Evolutionary conservation across 2,329 filamentous ascomycete species (phyloP).

Genomic region (Cladophialophora exuberans): DNA sequence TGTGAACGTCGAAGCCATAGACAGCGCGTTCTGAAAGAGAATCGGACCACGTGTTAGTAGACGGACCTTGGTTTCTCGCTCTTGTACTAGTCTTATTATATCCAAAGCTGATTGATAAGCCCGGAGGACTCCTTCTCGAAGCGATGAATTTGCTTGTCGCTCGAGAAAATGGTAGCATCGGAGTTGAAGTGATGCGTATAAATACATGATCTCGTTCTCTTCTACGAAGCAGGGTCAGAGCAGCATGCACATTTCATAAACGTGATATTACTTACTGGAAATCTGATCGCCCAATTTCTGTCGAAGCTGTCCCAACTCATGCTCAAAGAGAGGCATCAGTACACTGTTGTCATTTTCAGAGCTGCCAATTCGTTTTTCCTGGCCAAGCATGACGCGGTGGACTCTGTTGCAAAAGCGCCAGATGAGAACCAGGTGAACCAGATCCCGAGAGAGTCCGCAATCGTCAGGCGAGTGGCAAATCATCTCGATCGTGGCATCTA

Average conservation of each 20-base stretch:
- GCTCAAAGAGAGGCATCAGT: conserved; percentile 5
- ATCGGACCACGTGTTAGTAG: conserved; percentile 50
- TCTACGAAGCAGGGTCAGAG: not conserved
- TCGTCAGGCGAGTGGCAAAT: conserved; percentile 39
- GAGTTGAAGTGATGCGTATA: conserved; percentile 5
- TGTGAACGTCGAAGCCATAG: conserved; percentile 61
- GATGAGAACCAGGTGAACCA: conserved; percentile 3
- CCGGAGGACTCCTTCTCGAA: not conserved
- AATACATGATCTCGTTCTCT: conserved; percentile 1
- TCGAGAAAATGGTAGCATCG: conserved; percentile 9
- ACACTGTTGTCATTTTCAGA: conserved; percentile 4
- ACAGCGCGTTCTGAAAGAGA: conserved; percentile 65
- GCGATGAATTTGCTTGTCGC: not conserved
- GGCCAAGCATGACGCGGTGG: conserved; percentile 4
- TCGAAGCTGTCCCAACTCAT: conserved; percentile 2
- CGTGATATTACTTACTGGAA: not conserved
- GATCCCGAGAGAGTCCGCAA: not conserved
- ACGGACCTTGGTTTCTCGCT: not conserved
- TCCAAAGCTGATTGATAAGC: conserved; percentile 3
- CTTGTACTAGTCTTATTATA: not conserved
- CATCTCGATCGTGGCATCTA: conserved; percentile 62
- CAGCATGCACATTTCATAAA: no score
- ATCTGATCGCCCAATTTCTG: not conserved
- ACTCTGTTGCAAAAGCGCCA: conserved; percentile 1
- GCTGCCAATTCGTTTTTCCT: conserved; percentile 5